These are phyloP conservation scores for Cladophialophora bantiana DNA, from an alignment of 2,329 filamentous ascomycete genomes.

Conservation along the genomic window DNA sequence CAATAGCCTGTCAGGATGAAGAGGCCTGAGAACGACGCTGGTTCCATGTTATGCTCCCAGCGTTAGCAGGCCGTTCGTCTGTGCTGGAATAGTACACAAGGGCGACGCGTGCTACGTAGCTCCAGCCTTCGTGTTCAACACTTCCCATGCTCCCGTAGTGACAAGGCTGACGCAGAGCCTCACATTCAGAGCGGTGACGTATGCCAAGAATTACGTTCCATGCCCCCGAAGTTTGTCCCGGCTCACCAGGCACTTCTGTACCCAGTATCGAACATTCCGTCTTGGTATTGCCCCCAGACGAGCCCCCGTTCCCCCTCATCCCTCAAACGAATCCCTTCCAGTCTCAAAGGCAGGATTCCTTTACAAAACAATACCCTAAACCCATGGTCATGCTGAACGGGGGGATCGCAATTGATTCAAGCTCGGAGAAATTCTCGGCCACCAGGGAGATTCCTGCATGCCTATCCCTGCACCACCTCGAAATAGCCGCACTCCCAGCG, in stretches of 20 bases:
- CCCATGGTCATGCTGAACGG: not conserved
- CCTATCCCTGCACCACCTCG: not conserved
- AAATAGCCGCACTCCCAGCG: not conserved
- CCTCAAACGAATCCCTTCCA: not conserved
- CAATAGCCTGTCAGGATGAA: too few relatives aligned
- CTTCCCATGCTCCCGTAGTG: not conserved
- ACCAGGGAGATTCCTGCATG: not conserved
- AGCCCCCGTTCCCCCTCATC: not conserved
- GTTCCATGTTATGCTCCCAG: too few relatives aligned
- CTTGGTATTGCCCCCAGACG: not conserved
- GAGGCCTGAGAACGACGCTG: too few relatives aligned
- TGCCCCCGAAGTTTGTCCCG: too few relatives aligned
- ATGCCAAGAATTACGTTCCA: not conserved
- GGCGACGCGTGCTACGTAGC: too few relatives aligned
- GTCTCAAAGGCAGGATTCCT: not conserved
- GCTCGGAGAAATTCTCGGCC: constrained; percentile 11
- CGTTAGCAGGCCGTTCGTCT: too few relatives aligned
- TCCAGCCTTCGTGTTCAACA: too few relatives aligned
- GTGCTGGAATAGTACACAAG: too few relatives aligned
- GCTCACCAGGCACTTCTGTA: too few relatives aligned
- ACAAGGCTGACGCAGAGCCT: not conserved
- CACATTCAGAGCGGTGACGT: not conserved
- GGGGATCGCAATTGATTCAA: not conserved
- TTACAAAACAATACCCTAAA: not conserved
- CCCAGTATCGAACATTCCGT: too few relatives aligned